Percentiles rank a stretch among this genome's conserved stretches.
Evolutionary conservation across 2,329 filamentous ascomycete genomes (phyloP).

Genomic region (Arthrobotrys conoides): DNA sequence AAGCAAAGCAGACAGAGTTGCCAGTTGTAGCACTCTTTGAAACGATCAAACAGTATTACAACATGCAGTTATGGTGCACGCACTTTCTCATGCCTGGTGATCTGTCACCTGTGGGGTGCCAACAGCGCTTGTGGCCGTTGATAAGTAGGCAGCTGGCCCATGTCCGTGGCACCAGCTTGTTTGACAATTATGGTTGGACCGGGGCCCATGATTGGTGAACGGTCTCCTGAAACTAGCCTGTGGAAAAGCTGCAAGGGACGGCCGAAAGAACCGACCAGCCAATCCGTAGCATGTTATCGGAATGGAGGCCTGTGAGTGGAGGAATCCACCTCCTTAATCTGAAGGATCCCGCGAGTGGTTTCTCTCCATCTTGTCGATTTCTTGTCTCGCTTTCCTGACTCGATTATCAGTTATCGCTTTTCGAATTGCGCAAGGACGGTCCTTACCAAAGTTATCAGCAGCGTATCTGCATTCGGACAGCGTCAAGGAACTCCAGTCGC

Average conservation of each 20-base stretch:
- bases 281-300: constrained; percentile 28
- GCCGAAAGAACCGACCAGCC: constrained; percentile 35
- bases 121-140: constrained; percentile 20
- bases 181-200: constrained; percentile 7
- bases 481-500: constrained; percentile 27
- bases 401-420: constrained; percentile 38
- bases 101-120: constrained; percentile 26
- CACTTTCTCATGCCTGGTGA: constrained; percentile 23
- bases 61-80: constrained; percentile 4
- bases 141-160: constrained; percentile 32
- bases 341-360: constrained; percentile 19
- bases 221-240: constrained; percentile 27
- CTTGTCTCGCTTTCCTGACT: constrained; percentile 32
- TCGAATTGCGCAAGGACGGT: constrained; percentile 38
- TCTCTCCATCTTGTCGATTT: constrained; percentile 25
- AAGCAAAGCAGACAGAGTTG: background rate
- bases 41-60: constrained; percentile 38
- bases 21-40: constrained; percentile 20
- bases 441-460: constrained; percentile 21
- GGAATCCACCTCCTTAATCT: constrained; percentile 50
- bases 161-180: constrained; percentile 52
- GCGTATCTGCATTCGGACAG: constrained; percentile 14
- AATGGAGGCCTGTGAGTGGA: constrained; percentile 47
- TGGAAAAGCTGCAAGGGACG: constrained; percentile 48
- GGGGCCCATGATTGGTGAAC: constrained; percentile 34